Base-by-base conservation (phyloP, 2,329 filamentous ascomycete genomes). In the Alternaria gaisen region DNA sequence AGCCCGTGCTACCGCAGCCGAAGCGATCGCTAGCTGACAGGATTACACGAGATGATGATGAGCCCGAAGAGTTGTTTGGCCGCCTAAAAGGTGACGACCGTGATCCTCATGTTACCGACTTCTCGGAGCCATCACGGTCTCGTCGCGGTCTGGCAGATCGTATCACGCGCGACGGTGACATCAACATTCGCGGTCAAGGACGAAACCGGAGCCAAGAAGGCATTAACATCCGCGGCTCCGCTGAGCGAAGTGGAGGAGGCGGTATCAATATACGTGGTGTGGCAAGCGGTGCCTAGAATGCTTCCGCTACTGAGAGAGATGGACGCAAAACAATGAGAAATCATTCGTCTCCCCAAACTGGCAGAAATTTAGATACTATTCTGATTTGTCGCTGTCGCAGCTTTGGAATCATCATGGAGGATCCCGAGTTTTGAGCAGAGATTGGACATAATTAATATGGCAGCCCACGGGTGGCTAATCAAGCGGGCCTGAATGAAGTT, bases 201-300 rank as follows among this genome's bases (percentile, higher is more conserved):
- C 58, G 67, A 10, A 54, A 58, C 14, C 53, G 64, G 3, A 64
- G 61, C 30, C 55, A 71, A 41, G 70, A 74, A 32, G 74, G 71
- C 8, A 74, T 77, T 62, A 77, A 74, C 32, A 77, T 77, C 38
- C 72, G 74, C 4, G 75, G 76, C 9, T 63, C 72, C 9, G 72
- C 71, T 42, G 60, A 67, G 64, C 51, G 63, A 53, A 32, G 43
- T 34, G 51, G 41, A 16, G 67, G 41, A 12, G 58, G 64, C 34
- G 73, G 70, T 7, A 71, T 79, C 57, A 72, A 69, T 30, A 78
- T 79, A 26, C 65, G 72, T 8, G 76, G 76, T 40, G 71, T 75
- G 4, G 76, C 76, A 12, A 73, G 71, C n/a, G 70, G 73, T 32
- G 65, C 68, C 20, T 77, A 72, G 64, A 40, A 51, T 43, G 47